phyloP scores from a whole-genome alignment of 208 protist species.

The Trypanosomatidae sp. region DNA sequence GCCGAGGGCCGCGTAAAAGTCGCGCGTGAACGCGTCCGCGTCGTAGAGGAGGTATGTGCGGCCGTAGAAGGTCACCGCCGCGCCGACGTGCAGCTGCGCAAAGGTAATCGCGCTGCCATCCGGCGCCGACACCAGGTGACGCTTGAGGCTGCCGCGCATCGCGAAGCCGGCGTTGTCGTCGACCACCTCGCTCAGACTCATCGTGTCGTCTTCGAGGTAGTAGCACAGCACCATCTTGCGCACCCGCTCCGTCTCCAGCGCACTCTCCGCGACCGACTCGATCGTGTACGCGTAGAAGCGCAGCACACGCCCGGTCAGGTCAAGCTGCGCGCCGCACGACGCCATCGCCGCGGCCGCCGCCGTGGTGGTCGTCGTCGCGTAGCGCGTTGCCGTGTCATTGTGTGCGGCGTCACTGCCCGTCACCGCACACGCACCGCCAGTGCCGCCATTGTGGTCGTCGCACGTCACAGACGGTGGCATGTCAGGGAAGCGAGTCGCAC shows the following conservation, averaged over 20 bases:
- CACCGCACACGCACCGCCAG: too few relatives aligned
- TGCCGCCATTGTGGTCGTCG: too few relatives aligned
- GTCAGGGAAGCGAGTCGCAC: too few relatives aligned
- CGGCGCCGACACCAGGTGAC: conserved; percentile 76
- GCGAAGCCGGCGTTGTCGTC: conserved; percentile 93
- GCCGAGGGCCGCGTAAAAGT: conserved; percentile 63
- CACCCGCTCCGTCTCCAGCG: conserved; percentile 83
- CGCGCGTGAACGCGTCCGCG: conserved; percentile 89
- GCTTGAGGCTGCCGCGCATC: conserved; percentile 87
- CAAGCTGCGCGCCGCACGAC: conserved; percentile 5
- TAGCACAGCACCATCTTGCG: conserved; percentile 85
- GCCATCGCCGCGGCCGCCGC: background rate
- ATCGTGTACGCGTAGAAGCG: conserved; percentile 94
- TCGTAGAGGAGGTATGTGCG: conserved; percentile 90
- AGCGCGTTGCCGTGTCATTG: too few relatives aligned
- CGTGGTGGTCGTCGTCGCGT: conserved; percentile 1
- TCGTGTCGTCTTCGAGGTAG: conserved; percentile 95
- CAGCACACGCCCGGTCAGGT: conserved; percentile 69
- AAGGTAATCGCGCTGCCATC: conserved; percentile 67
- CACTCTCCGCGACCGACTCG: conserved; percentile 91
- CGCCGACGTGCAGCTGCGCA: conserved; percentile 79
- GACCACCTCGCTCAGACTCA: conserved; percentile 89
- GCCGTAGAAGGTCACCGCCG: conserved; percentile 88
- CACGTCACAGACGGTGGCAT: too few relatives aligned
- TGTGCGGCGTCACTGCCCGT: too few relatives aligned